Percentiles rank a stretch among this genome's conserved stretches.
Evolutionary conservation across 2,329 filamentous ascomycete species (phyloP).

Genomic region (Simplicillium sp.): DNA sequence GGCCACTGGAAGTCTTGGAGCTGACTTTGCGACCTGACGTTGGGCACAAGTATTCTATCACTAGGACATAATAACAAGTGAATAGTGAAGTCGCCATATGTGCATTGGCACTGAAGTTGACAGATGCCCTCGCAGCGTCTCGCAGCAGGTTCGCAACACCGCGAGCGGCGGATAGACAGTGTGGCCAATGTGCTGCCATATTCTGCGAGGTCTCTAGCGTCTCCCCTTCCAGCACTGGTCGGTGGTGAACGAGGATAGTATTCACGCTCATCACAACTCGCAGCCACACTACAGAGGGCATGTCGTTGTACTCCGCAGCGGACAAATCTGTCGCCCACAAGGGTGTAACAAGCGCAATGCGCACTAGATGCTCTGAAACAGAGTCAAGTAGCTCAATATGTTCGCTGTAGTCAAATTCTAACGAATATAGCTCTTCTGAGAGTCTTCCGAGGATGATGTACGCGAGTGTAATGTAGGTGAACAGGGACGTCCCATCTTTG

Average conservation of each 20-base stretch:
- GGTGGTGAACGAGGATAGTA: constrained; percentile 13
- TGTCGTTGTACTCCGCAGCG: constrained; percentile 9
- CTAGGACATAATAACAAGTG: constrained; percentile 9
- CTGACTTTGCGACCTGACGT: neutral
- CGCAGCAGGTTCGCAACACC: constrained; percentile 9
- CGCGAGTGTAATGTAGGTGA: constrained; percentile 13
- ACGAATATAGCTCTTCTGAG: constrained; percentile 10
- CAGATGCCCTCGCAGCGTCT: constrained; percentile 9
- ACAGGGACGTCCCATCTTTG: constrained; percentile 4
- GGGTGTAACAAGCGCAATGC: constrained; percentile 13
- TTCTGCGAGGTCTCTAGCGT: constrained; percentile 4
- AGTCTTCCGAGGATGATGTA: constrained; percentile 13
- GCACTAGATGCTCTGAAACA: constrained; percentile 8
- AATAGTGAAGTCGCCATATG: constrained; percentile 12
- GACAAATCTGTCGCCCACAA: constrained; percentile 12
- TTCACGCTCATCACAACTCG: constrained; percentile 8
- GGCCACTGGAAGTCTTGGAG: neutral
- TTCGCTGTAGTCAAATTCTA: constrained; percentile 7
- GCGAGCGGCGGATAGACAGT: constrained; percentile 13
- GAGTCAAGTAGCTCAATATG: constrained; percentile 6
- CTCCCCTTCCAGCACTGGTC: constrained; percentile 7
- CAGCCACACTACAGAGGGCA: constrained; percentile 12
- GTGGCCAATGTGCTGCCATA: constrained; percentile 12
- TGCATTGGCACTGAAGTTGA: constrained; percentile 9
- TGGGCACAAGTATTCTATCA: constrained; percentile 12